These are phyloP conservation scores for Trichoderma brevicompactum DNA, from an alignment of 2,329 filamentous ascomycete species.

Conservation along the genomic window DNA sequence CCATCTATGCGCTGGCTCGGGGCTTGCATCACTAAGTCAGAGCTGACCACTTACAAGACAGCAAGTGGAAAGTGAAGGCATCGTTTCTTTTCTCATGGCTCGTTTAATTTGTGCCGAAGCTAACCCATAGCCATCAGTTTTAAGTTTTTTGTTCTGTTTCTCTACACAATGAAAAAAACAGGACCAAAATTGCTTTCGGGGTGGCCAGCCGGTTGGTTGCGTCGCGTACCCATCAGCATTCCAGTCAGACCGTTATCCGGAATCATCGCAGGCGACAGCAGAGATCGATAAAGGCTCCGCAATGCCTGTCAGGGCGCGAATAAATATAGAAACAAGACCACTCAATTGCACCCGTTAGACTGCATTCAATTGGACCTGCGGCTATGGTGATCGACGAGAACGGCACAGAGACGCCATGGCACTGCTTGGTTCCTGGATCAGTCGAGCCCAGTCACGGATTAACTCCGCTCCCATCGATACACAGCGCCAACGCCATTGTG, in stretches of 20 bases:
- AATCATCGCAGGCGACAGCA: background rate
- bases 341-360: too few relatives aligned
- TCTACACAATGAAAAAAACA: background rate
- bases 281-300: constrained; percentile 1
- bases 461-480: background rate
- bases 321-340: background rate
- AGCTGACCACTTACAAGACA: too few relatives aligned
- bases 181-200: constrained; percentile 15
- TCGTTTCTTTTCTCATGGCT: too few relatives aligned
- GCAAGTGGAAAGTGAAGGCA: too few relatives aligned
- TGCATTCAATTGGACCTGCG: background rate
- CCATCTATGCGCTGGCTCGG: too few relatives aligned
- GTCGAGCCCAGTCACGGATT: background rate
- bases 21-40: too few relatives aligned
- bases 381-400: background rate
- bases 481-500: background rate
- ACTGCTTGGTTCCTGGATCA: background rate
- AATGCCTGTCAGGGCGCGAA: background rate
- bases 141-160: background rate
- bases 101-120: background rate
- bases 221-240: constrained; percentile 15
- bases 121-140: background rate
- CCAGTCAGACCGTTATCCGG: constrained; percentile 13
- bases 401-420: background rate
- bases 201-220: background rate